phyloP scores from a whole-genome alignment of 257 asterid species.

The Orobanche coerulescens region DNA sequence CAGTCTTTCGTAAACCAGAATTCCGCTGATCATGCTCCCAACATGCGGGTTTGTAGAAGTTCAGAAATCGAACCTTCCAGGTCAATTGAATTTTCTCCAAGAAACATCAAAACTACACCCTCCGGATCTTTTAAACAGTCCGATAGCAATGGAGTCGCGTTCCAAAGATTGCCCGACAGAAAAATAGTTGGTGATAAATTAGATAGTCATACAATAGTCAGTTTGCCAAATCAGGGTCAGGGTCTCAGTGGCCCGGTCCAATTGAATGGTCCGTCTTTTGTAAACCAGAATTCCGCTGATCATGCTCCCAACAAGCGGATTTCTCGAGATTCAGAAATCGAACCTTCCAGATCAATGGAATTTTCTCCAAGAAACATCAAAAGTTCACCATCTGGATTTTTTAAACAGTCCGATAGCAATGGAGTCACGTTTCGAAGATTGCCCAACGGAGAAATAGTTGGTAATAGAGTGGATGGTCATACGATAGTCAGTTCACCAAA shows the following conservation, averaged over 20 bases:
- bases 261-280: conserved; percentile 35
- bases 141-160: conserved; percentile 31
- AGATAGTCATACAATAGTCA: conserved; percentile 23
- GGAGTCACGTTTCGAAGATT: conserved; percentile 35
- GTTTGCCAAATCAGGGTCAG: conserved; percentile 34
- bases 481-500: conserved; percentile 24
- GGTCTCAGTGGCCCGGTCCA: too few relatives aligned
- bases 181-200: conserved; percentile 25
- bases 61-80: conserved; percentile 39
- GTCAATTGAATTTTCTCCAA: conserved; percentile 35
- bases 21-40: conserved; percentile 26
- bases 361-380: conserved; percentile 34
- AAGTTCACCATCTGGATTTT: conserved; percentile 40
- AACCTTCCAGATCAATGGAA: conserved; percentile 38
- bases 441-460: conserved; percentile 36
- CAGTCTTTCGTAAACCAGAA: conserved; percentile 35
- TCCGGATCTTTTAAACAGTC: conserved; percentile 50
- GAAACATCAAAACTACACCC: conserved; percentile 34
- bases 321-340: conserved; percentile 34
- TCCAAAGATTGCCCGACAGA: conserved; percentile 41
- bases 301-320: conserved; percentile 30
- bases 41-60: conserved; percentile 33
- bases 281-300: conserved; percentile 34
- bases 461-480: conserved; percentile 28
- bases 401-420: conserved; percentile 36